Conservation (phyloP, 1,139 yeast genomes). For the Pichia sp. region DNA sequence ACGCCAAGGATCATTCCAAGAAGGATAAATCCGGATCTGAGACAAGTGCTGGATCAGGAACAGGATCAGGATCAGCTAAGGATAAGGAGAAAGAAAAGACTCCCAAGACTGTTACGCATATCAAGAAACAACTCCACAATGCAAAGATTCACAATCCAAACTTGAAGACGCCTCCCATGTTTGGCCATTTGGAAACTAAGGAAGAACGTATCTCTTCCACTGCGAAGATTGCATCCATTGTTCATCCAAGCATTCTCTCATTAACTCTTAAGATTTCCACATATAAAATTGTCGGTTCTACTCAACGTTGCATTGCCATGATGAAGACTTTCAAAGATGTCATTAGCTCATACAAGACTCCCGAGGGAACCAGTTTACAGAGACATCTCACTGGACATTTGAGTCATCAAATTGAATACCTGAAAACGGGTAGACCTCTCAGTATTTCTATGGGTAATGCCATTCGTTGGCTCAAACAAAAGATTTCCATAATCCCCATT, state of each 20-base stretch:
- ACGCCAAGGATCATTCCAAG: constrained; percentile 36
- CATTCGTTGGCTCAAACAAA: constrained; percentile 94
- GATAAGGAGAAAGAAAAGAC: constrained; percentile 14
- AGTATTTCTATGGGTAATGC: constrained; percentile 97
- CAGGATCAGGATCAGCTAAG: neutral
- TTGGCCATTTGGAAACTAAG: constrained; percentile 82
- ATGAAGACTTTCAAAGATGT: constrained; percentile 77
- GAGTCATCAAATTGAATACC: constrained; percentile 89
- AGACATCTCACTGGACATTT: constrained; percentile 85
- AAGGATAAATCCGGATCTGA: neutral
- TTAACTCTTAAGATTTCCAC: constrained; percentile 77
- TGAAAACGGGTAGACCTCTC: constrained; percentile 87
- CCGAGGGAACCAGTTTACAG: constrained; percentile 75
- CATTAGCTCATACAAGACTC: constrained; percentile 75
- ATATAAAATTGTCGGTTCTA: constrained; percentile 85
- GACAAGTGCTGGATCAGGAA: neutral
- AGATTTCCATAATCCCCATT: constrained; percentile 69
- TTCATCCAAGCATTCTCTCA: constrained; percentile 81
- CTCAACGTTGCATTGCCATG: constrained; percentile 79
- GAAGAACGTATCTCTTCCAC: constrained; percentile 69
- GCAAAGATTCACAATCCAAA: constrained; percentile 40
- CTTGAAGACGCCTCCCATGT: constrained; percentile 55
- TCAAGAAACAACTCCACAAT: constrained; percentile 50
- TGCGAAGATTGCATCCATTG: constrained; percentile 56
- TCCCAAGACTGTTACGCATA: constrained; percentile 38